Base-by-base conservation (phyloP, 331 rosid species). In the Phaseolus coccineus region DNA sequence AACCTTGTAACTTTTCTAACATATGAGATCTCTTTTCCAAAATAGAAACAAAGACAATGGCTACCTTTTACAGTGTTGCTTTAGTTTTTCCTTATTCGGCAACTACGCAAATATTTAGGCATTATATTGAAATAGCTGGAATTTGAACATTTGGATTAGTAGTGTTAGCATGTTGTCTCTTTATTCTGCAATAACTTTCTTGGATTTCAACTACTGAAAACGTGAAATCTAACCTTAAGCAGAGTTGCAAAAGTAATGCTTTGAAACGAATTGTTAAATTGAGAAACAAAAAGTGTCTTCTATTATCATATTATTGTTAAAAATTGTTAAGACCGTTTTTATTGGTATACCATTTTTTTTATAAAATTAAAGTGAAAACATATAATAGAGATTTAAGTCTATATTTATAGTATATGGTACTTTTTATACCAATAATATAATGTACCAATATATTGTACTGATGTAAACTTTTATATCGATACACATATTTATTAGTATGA, bases 1-100 rank as follows among this genome's bases (percentile, higher is more conserved):
- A 76, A 74, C 64, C 73, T 40, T 28, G 64, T 31, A 58, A 67
- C 71, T 70, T 82, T 78, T 22, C 22, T 76, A 33, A 14, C 75
- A n/a, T 30, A 37, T 81, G 50, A 75, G 68, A 65, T 63, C 52
- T 74, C 48, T 70, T 69, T 69, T 57, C 64, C 57, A 35, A 35
- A 80, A 12, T 25, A 24, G 83, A 72, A 71, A 71, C 71, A n/a
- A 8, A 37, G 16, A 44, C 39, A 28, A 78, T 56, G 62, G 30
- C 28, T 61, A 50, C 46, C 14, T 71, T 19, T 61, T 71, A 48
- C 28, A 22, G 56, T 71, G 24, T 71, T 15, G 55, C 24, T 3
- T 12, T 27, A 24, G 56, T 69, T 63, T 62, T 77, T 71, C 69
- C 39, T 59, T 62, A 15, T 39, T 61, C 48, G 7, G 63, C 51